Percentiles rank a stretch among this genome's conserved stretches.
These are phyloP conservation scores for Colletotrichum sp. DNA, from an alignment of 2,329 filamentous ascomycete species.

Conservation along the genomic window DNA sequence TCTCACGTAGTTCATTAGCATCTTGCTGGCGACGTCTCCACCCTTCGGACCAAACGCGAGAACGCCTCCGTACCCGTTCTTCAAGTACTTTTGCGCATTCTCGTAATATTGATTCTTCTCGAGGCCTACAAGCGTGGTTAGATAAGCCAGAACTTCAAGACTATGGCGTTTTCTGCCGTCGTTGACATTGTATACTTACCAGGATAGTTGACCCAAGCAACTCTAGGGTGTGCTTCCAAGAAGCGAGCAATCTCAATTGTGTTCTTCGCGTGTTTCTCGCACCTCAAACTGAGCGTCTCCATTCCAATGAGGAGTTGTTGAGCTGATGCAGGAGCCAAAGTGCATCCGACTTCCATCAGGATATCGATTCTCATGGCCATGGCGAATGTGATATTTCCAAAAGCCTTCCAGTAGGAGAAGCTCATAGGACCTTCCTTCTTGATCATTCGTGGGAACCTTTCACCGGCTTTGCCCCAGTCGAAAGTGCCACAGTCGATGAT, in stretches of 20 bases:
- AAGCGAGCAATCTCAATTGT: conserved; percentile 68
- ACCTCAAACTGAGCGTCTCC: conserved; percentile 71
- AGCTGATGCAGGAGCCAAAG: conserved; percentile 74
- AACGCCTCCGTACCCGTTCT: conserved; percentile 71
- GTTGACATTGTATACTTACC: conserved; percentile 47
- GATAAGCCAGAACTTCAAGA: neutral
- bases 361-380: conserved; percentile 67
- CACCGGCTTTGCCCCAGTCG: conserved; percentile 65
- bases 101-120: conserved; percentile 65
- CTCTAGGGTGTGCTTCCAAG: conserved; percentile 70
- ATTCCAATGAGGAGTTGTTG: conserved; percentile 73
- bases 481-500: conserved; percentile 74
- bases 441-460: conserved; percentile 74
- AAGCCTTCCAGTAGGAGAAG: neutral
- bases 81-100: conserved; percentile 71
- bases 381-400: conserved; percentile 73
- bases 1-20: conserved; percentile 67
- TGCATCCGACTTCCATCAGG: conserved; percentile 69
- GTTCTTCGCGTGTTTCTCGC: conserved; percentile 71
- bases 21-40: conserved; percentile 56
- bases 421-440: conserved; percentile 49
- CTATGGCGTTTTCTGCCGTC: neutral
- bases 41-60: conserved; percentile 76
- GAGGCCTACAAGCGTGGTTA: neutral
- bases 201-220: conserved; percentile 76